Evolutionary conservation across 352 stramenopile species (phyloP).

Genomic region (Aphanomyces euteiches): DNA sequence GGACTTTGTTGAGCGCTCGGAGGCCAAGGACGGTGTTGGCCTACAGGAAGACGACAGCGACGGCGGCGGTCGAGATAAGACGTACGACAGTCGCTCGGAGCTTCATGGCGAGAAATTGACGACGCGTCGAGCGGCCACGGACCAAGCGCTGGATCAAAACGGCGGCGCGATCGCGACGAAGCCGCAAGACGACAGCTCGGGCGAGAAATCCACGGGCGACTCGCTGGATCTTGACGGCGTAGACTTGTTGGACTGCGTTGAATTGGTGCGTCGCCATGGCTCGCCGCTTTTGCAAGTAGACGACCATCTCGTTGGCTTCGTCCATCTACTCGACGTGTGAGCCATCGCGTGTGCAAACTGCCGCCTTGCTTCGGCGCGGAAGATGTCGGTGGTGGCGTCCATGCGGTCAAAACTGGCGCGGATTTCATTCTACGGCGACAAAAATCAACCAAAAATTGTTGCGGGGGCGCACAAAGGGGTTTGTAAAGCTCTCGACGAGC

Average conservation of each 20-base stretch:
- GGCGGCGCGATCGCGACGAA: background rate
- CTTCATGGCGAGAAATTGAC: background rate
- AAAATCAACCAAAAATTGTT: background rate
- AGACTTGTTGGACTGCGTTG: background rate
- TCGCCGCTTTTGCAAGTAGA: background rate
- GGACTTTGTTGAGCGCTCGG: slow-evolving; percentile 4
- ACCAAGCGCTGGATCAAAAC: background rate
- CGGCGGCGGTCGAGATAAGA: background rate
- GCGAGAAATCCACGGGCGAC: background rate
- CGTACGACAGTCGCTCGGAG: slow-evolving; percentile 2
- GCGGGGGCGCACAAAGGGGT: background rate
- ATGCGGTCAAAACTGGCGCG: slow-evolving; percentile 7
- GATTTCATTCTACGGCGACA: slow-evolving; percentile 2
- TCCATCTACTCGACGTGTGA: slow-evolving; percentile 9
- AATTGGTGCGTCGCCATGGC: background rate
- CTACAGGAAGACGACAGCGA: background rate
- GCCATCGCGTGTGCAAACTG: background rate
- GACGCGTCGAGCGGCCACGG: background rate
- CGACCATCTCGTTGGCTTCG: slow-evolving; percentile 4
- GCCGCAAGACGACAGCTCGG: background rate
- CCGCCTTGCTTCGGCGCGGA: background rate
- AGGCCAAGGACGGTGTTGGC: slow-evolving; percentile 18
- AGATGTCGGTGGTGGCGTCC: slow-evolving; percentile 11
- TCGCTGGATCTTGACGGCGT: slow-evolving; percentile 11
- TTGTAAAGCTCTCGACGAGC: background rate